Evolutionary conservation across 306 rosid genomes (phyloP), one percentile per base, ranked within the genome.

Genomic region (Medicago ruthenica): DNA sequence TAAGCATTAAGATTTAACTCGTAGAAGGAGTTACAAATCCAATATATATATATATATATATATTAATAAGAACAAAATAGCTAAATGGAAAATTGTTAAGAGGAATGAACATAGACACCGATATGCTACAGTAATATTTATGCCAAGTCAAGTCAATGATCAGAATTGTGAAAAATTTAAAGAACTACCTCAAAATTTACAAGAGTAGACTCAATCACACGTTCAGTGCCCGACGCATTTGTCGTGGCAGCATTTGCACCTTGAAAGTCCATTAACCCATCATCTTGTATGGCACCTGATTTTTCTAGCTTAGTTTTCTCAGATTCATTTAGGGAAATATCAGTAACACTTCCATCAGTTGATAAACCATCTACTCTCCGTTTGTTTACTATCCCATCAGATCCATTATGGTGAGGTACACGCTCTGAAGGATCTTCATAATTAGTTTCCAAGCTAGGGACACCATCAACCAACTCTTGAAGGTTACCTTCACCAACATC

Each of bases 121-220:
- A 75, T 47, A 79, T 64, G 53, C 60, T 53, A 64, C 16, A 45
- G 73, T 69, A 12, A 64, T 61, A 40, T 61, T 36, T 63, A 21
- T 57, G 36, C 63, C 16, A 39, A 65, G 41, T 17, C 41, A 79
- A 80, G 39, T 14, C 54, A 68, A 36, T 57, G 73, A 81, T 11
- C 53, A 77, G 74, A 45, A 45, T 17, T 68, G 53, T 47, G 20
- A 81, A 20, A 40, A 51, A 14, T 27, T 42, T 80, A 9, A 41
- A 67, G 16, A 74, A 48, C 65, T 87, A 93, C 98, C 97, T 94
- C 98, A 77, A 90, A 82, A 97, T 90, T 90, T 59, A 94, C 97
- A 40, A 94, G 96, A 71, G 96, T 86, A 17, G 97, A 96, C 86
- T 92, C 95, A 3, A 94, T 88, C 79, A 86, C 87, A 41, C 88